Evolutionary conservation across 371 early-diverging fungal genomes (phyloP).

Genomic region (Zopfochytrium polystomum): DNA sequence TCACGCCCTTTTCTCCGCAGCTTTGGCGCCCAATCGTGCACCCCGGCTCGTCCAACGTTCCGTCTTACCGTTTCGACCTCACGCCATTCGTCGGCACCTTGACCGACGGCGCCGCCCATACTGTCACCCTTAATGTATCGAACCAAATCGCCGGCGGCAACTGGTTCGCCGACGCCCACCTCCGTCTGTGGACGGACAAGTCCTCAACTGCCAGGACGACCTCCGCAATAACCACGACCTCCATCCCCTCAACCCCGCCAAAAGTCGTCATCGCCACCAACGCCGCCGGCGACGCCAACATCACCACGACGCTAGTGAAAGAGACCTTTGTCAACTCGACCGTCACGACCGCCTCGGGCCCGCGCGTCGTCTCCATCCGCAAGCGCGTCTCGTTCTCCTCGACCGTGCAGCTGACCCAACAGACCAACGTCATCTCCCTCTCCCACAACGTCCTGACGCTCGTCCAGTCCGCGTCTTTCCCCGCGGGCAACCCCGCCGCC

Average conservation of each 20-base stretch:
- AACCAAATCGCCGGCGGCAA: constrained; percentile 21
- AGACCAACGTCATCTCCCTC: not conserved
- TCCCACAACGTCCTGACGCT: not conserved
- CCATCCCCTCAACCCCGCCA: not conserved
- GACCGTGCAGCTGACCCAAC: not conserved
- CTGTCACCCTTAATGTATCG: constrained; percentile 32
- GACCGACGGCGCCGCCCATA: no score
- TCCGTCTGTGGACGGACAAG: constrained; percentile 24
- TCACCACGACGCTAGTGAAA: constrained; percentile 2
- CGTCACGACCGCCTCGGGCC: no score
- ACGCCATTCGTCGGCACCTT: constrained; percentile 22
- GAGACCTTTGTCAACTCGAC: not conserved
- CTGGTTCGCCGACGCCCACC: constrained; percentile 33
- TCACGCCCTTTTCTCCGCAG: not conserved
- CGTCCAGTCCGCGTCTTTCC: not conserved
- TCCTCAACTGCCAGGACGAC: constrained; percentile 1
- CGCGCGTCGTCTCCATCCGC: not conserved
- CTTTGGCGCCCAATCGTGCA: no score
- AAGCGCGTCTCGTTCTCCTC: not conserved
- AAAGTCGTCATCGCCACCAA: no score
- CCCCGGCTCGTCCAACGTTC: not conserved
- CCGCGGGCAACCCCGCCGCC: not conserved
- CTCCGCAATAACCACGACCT: not conserved
- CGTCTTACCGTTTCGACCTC: constrained; percentile 11
- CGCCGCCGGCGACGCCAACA: no score